Base-by-base conservation (phyloP, 2,329 filamentous ascomycete species). In the Magnaporthales sp. region DNA sequence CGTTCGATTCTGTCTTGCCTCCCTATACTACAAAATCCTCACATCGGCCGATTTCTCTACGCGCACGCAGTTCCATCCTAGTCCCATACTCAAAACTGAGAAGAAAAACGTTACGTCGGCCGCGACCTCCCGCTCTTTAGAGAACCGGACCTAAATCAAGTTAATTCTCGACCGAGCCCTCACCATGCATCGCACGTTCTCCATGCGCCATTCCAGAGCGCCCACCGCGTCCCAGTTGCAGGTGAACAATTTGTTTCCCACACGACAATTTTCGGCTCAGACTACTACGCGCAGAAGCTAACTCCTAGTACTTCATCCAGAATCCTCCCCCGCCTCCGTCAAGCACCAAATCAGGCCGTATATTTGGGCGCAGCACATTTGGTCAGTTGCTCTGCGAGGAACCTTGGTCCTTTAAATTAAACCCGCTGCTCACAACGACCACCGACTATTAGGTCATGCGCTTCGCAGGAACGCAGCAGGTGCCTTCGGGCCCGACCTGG, bases 151-250 rank as follows among this genome's bases (percentile, higher is more conserved):
- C 13, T 60, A 26, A 27, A 13, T 19, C 26, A 29, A 63, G 27
- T 31, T 29, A 63, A 63, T 22, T 30, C 8, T 30, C 29, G 61
- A 38, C 4, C 27, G 29, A 63, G 29, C 46, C 51, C 19, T 68
- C 80, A 81, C 69, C 67, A 99, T 99, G 94, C 95, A 99, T 87
- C 93, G 94, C 79, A 97, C 95, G 71, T 99, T 98, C 80, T 97
- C 93, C 74, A 96, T 97, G 95, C 93, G 95, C 89, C 91, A 96
- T 81, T 90, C 91, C 80, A 90, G 95, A 85, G 92, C 92, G 80
- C 95, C 95, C 63, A 99, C 95, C 71, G 95, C 95, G 75, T 96
- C 93, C 75, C 85, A 87, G 75, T 81, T 88, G 62, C 84, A 87
- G 78, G 85, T 87, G 75, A 19, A 63, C 29, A 29, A 4, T 15